phyloP scores from a whole-genome alignment of 1,284 basidiomycete species.

The Prillingera fragicola region DNA sequence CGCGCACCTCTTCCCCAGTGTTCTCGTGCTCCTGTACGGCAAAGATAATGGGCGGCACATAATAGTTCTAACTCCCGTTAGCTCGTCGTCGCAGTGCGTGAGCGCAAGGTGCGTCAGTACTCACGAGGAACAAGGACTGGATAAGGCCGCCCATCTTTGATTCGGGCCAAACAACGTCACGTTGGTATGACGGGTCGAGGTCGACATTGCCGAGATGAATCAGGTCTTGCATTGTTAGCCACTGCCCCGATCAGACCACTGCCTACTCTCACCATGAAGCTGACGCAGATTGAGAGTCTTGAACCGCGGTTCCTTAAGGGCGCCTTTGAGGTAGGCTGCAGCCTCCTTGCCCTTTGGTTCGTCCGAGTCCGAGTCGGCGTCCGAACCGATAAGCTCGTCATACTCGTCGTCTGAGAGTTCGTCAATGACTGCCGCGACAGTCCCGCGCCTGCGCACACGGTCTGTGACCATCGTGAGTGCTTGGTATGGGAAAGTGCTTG shows the following conservation, averaged over 20 bases:
- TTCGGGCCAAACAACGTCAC: constrained; percentile 43
- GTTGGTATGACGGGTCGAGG: constrained; percentile 40
- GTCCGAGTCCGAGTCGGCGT: constrained; percentile 15
- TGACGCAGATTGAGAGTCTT: constrained; percentile 21
- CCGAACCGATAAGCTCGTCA: constrained; percentile 26
- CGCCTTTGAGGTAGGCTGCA: constrained; percentile 20
- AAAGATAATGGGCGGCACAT: constrained; percentile 43
- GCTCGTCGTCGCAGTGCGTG: not conserved
- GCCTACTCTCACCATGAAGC: constrained; percentile 30
- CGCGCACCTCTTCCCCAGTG: constrained; percentile 20
- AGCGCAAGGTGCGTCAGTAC: no score
- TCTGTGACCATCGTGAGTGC: no score
- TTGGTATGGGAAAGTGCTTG: no score
- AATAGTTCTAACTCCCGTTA: constrained; percentile 32
- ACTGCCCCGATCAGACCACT: not conserved
- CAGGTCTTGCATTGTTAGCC: constrained; percentile 20
- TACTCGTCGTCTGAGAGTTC: constrained; percentile 23
- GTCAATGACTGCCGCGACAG: no score
- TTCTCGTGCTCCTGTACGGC: constrained; percentile 19
- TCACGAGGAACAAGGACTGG: constrained; percentile 35
- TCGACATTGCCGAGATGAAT: constrained; percentile 34
- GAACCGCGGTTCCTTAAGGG: constrained; percentile 25
- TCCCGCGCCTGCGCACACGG: no score
- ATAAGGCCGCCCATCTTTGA: constrained; percentile 29
- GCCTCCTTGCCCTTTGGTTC: constrained; percentile 5